These are phyloP conservation scores for Podosphaera fusca DNA, from an alignment of 2,329 filamentous ascomycete genomes.

Conservation along the genomic window DNA sequence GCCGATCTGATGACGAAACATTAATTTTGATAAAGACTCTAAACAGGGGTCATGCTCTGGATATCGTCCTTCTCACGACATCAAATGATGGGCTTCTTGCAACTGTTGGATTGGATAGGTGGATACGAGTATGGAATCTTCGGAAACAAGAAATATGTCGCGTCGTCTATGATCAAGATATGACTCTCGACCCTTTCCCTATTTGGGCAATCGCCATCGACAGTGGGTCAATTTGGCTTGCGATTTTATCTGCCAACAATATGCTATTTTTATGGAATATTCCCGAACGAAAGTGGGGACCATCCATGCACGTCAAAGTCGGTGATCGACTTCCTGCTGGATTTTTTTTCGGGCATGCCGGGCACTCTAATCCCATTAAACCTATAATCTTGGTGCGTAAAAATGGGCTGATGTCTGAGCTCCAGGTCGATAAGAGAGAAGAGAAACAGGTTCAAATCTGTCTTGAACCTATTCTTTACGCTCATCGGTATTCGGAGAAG, in stretches of 20 bases:
- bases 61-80: conserved; percentile 40
- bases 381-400: conserved; percentile 37
- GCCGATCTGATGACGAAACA: conserved; percentile 22
- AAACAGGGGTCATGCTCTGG: conserved; percentile 39
- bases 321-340: conserved; percentile 34
- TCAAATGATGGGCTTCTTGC: conserved; percentile 41
- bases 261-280: conserved; percentile 42
- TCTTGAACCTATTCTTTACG: conserved; percentile 24
- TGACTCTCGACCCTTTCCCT: conserved; percentile 27
- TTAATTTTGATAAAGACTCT: conserved; percentile 37
- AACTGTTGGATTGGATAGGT: conserved; percentile 47
- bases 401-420: conserved; percentile 38
- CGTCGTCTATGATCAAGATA: conserved; percentile 16
- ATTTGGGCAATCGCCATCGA: conserved; percentile 42
- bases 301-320: conserved; percentile 29
- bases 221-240: conserved; percentile 38
- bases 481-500: conserved; percentile 19
- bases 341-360: conserved; percentile 35
- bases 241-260: conserved; percentile 35
- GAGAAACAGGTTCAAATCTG: conserved; percentile 25
- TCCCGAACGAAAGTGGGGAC: conserved; percentile 29
- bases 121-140: conserved; percentile 42
- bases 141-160: conserved; percentile 19
- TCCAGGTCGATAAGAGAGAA: conserved; percentile 23
- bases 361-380: conserved; percentile 17